Conservation (phyloP, 2,329 filamentous ascomycete species). For the Scedosporium dehoogii region DNA sequence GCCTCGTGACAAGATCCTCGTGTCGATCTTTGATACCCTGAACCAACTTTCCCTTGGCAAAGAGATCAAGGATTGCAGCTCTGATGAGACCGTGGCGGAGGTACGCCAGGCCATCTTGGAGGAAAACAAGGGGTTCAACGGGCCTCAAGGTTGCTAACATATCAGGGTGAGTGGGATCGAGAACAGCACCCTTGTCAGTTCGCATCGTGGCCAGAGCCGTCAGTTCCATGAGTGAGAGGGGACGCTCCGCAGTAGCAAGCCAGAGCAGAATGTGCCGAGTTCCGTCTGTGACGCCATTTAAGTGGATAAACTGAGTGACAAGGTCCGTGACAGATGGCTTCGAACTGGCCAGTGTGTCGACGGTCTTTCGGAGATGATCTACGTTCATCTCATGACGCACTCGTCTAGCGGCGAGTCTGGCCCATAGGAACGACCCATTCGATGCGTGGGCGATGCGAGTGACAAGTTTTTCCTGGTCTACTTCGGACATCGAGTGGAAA, state of each 20-base stretch:
- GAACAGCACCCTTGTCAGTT: slow-evolving; percentile 18
- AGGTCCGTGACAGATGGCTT: slow-evolving; percentile 21
- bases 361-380: slow-evolving; percentile 17
- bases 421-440: slow-evolving; percentile 27
- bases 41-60: slow-evolving; percentile 20
- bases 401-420: slow-evolving; percentile 22
- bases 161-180: slow-evolving; percentile 16
- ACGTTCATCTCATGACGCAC: slow-evolving; percentile 17
- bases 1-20: slow-evolving; percentile 19
- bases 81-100: slow-evolving; percentile 25
- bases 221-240: slow-evolving; percentile 22
- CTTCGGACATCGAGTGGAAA: slow-evolving; percentile 17
- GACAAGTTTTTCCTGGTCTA: slow-evolving; percentile 21
- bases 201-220: slow-evolving; percentile 19
- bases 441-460: slow-evolving; percentile 22
- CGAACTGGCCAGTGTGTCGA: slow-evolving; percentile 17
- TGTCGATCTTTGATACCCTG: slow-evolving; percentile 22
- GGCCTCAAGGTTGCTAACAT: slow-evolving; percentile 17
- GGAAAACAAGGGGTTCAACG: slow-evolving; percentile 20
- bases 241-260: slow-evolving; percentile 25
- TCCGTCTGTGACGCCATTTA: slow-evolving; percentile 17
- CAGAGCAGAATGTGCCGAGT: slow-evolving; percentile 23
- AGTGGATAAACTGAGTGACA: slow-evolving; percentile 17
- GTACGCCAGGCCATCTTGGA: slow-evolving; percentile 22
- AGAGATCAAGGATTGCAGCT: slow-evolving; percentile 18